A percentile compares a stretch with the other conserved stretches of the same genome.
Evolutionary conservation across 768 basidiomycete species (phyloP).

Genomic region (Cantharellus anzutake): DNA sequence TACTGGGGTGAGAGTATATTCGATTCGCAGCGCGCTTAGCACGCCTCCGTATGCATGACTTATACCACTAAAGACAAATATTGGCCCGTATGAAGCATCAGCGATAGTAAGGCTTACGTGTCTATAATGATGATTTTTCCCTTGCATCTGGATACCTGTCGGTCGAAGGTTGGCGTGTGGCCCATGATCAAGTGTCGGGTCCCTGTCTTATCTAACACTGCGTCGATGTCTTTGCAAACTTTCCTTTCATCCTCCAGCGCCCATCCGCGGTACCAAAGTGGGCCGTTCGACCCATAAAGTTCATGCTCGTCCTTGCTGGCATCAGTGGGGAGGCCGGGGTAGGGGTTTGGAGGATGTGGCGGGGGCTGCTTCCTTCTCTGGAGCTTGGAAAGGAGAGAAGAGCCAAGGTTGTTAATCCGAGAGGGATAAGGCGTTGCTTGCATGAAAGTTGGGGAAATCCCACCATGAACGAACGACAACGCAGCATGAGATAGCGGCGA

Average conservation of each 20-base stretch:
- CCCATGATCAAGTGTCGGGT: slow-evolving; percentile 89
- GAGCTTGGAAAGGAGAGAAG: slow-evolving; percentile 48
- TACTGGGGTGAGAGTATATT: slow-evolving; percentile 61
- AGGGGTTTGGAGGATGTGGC: slow-evolving; percentile 67
- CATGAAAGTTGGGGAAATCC: slow-evolving; percentile 56
- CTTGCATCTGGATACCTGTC: slow-evolving; percentile 67
- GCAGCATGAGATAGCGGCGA: slow-evolving; percentile 53
- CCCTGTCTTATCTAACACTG: slow-evolving; percentile 52
- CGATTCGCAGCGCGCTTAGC: slow-evolving; percentile 71
- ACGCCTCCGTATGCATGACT: slow-evolving; percentile 92
- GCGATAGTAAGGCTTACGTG: slow-evolving; percentile 34
- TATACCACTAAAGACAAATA: slow-evolving; percentile 36
- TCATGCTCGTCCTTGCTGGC: slow-evolving; percentile 47
- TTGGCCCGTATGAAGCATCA: not conserved
- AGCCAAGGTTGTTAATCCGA: slow-evolving; percentile 58
- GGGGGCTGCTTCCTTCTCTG: slow-evolving; percentile 40
- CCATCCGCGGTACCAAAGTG: slow-evolving; percentile 92
- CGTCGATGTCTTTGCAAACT: slow-evolving; percentile 52
- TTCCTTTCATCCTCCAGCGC: slow-evolving; percentile 52
- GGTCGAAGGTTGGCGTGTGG: slow-evolving; percentile 79
- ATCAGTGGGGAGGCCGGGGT: slow-evolving; percentile 46
- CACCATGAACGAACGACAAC: slow-evolving; percentile 86
- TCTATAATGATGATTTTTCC: slow-evolving; percentile 95
- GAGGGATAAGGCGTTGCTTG: slow-evolving; percentile 67
- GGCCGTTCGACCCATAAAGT: slow-evolving; percentile 61